Evolutionary conservation across 2,329 filamentous ascomycete species (phyloP), one percentile per base, ranked within the genome.

Genomic region (Cadophora gregata): DNA sequence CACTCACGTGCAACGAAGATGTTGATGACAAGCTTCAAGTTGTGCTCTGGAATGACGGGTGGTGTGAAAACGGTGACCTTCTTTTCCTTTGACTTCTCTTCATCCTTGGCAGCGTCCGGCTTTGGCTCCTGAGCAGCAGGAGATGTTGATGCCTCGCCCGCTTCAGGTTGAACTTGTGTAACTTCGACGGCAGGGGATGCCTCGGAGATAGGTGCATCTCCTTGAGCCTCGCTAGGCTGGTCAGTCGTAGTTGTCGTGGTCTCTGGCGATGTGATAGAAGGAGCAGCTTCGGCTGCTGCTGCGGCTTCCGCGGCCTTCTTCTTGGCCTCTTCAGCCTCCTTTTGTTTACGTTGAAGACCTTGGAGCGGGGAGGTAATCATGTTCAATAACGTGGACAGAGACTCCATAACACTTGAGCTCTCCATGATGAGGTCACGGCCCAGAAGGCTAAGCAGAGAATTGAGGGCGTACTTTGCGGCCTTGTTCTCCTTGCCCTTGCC

Each of bases 351-450:
- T 72, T 97, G 88, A 27, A 97, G 82, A 36, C 90, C 88, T 69
- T 92, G 92, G 29, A 99, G 84, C 12, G 96, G 96, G 65, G 91
- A 85, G 0, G 96, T 99, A 64, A 98, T 93, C 71, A 91, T 90
- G 77, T 93, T 95, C 29, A 99, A 85, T 33, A 99, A 82, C 70
- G 90, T 89, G 1, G 96, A 96, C 29, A 99, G 85, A 69, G 93
- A 90, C 73, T 97, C 95, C 94, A 99, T 98, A 65, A 97, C 95
- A 7, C 90, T 86, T n/a, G 95, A 94, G 79, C 93, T 99, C 80
- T 99, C 96, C 81, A 97, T 97, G 70, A 99, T 94, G 68, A 98
- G 84, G 71, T 93, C 92, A n/a, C 96, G 91, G 77, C 98, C 96
- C 25, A 99, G 85, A 5, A 99, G 85, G 68, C 89, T 90, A 56